These are phyloP conservation scores for Malbranchea zuffiana DNA, from an alignment of 2,329 filamentous ascomycete genomes.

Conservation along the genomic window DNA sequence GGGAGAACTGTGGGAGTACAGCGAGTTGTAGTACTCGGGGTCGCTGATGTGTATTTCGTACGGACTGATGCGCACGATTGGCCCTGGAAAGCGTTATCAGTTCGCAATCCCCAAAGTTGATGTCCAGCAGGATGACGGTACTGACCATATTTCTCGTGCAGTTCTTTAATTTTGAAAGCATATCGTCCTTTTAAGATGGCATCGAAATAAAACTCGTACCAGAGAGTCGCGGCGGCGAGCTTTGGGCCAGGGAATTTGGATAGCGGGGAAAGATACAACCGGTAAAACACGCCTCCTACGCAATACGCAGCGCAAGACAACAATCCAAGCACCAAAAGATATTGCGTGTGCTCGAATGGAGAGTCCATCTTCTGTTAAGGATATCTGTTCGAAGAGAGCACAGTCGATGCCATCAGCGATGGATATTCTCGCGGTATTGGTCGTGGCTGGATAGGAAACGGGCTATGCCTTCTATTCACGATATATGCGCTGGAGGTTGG, in stretches of 20 bases:
- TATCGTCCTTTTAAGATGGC: conserved; percentile 19
- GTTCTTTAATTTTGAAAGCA: conserved; percentile 22
- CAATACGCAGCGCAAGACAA: conserved; percentile 2
- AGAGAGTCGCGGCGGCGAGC: conserved; percentile 18
- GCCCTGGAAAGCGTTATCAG: conserved; percentile 11
- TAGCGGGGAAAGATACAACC: conserved; percentile 19
- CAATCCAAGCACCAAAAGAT: not conserved
- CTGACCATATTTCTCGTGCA: conserved; percentile 25
- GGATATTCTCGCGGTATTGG: not conserved
- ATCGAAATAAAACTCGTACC: conserved; percentile 24
- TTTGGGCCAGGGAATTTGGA: conserved; percentile 21
- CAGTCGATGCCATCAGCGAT: not conserved
- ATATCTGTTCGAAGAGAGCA: too few species aligned
- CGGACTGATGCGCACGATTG: conserved; percentile 21
- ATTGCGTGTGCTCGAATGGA: not conserved
- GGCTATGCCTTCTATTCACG: not conserved
- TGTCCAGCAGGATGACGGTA: not conserved
- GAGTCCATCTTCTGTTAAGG: too few species aligned
- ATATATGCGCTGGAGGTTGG: not conserved
- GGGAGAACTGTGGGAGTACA: conserved; percentile 18
- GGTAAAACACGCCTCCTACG: conserved; percentile 13
- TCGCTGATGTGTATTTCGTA: conserved; percentile 19
- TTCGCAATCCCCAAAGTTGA: not conserved
- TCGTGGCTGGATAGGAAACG: not conserved
- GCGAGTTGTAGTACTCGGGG: conserved; percentile 17